Evolutionary conservation across 208 protist species (phyloP).

Genomic region (Leishmania martiniquensis): DNA sequence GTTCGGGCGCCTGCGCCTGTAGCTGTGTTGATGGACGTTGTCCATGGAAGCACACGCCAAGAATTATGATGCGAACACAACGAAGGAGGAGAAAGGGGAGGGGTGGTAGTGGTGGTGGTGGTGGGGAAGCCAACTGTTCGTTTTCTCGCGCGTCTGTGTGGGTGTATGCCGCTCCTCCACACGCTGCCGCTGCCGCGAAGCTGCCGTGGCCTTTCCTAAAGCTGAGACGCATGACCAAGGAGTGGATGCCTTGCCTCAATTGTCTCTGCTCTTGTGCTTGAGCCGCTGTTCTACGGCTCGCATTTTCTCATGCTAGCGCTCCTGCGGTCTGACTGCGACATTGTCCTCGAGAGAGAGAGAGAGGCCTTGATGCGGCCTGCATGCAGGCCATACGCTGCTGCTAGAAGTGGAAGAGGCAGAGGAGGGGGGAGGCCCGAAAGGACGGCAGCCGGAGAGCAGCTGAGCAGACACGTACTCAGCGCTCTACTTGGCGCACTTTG

Average conservation of each 20-base stretch:
- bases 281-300: not conserved
- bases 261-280: not conserved
- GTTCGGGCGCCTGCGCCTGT: no score
- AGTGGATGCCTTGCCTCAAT: not conserved
- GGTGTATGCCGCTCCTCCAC: not conserved
- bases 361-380: not conserved
- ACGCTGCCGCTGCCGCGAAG: not conserved
- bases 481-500: constrained; percentile 23
- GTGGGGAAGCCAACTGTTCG: no score
- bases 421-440: not conserved
- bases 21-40: no score
- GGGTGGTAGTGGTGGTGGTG: no score
- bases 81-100: no score
- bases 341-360: not conserved
- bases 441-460: not conserved
- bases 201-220: not conserved
- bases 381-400: not conserved
- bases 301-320: not conserved
- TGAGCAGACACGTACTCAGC: not conserved
- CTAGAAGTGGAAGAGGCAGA: not conserved
- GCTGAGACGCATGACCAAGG: not conserved
- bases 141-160: not conserved
- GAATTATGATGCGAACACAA: no score
- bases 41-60: no score
- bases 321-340: not conserved